Base-by-base conservation (phyloP, 371 early-diverging fungal genomes). In the Apophysomyces trapeziformis region DNA sequence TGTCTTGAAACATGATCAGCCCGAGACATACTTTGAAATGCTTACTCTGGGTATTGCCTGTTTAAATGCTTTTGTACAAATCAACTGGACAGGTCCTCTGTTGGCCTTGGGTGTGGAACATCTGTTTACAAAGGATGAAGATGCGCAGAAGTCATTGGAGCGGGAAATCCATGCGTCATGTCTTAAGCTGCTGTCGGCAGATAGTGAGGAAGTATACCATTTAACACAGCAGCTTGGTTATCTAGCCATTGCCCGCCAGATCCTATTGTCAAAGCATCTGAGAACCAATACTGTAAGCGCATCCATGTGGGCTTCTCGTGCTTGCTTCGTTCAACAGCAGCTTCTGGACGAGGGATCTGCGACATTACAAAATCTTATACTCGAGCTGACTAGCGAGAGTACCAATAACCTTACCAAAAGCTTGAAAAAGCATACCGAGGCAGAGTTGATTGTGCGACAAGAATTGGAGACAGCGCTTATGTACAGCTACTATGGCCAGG, bases 161-260 rank as follows among this genome's bases (percentile, higher is more conserved):
- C 43, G 70, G 8, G 58, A 65, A 13, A 68, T 76, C n/a, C 84
- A 82, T 35, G 16, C 43, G n/a, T 57, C 67, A 13, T 77, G 77
- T 57, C 63, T 85, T 44, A 64, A 75, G 4, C 59, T 71, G 0
- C 83, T 96, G 38, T 81, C 89, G 26, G 88, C 78, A 4, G 96
- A 95, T 67, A 90, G 93, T 61, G 98, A 97, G 73, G 90, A 90
- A 58, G 90, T 87, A 6, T 98, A 96, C 74, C 88, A 88, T 57
- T 77, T 96, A 43, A 83, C 93, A 0, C 85, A 88, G 8, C 77
- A 85, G 11, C 86, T 95, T 5, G 72, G 88, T 43, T 86, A 91
- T 38, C 75, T 98, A 58, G 76, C 81, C 9, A 68, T 92, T 35
- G 90, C 95, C 0, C 71, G 82, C 38, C 68, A 79, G 11, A 71